These are phyloP conservation scores for Mucor irregularis DNA, from an alignment of 371 early-diverging fungal species.

Conservation along the genomic window DNA sequence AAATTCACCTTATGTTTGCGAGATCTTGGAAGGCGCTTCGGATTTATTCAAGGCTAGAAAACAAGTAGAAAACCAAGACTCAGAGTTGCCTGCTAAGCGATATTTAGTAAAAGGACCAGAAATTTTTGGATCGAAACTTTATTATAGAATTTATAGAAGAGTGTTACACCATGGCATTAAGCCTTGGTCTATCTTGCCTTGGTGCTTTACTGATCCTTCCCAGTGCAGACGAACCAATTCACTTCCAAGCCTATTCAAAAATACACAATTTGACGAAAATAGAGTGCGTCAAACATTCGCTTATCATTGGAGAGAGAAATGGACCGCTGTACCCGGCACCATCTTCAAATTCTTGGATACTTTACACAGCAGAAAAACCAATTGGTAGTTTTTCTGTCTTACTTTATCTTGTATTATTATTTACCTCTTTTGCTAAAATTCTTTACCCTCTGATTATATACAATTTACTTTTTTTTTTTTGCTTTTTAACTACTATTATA, in stretches of 20 bases:
- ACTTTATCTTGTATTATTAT: neutral
- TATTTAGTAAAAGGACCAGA: conserved; percentile 23
- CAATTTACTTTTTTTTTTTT: no score
- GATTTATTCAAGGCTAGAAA: conserved; percentile 20
- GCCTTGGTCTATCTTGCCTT: conserved; percentile 38
- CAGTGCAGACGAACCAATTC: conserved; percentile 31
- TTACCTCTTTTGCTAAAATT: neutral
- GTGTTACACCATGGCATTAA: conserved; percentile 29
- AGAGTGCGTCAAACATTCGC: conserved; percentile 31
- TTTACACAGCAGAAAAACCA: conserved; percentile 17
- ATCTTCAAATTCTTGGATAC: conserved; percentile 27
- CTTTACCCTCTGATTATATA: no score
- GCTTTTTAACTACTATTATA: no score
- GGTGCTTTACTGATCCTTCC: conserved; percentile 39
- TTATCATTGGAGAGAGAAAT: conserved; percentile 38
- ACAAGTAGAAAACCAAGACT: neutral
- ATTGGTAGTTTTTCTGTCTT: conserved; percentile 12
- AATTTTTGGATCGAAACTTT: conserved; percentile 30
- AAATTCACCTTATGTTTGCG: conserved; percentile 42
- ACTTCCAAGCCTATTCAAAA: conserved; percentile 26
- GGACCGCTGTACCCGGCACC: conserved; percentile 25
- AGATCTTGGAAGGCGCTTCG: conserved; percentile 33
- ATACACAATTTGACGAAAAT: conserved; percentile 25
- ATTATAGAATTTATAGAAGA: conserved; percentile 30
- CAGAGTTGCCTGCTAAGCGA: conserved; percentile 6